phyloP scores from a whole-genome alignment of 805 yeast species.

The Candida methanosorbosa region DNA sequence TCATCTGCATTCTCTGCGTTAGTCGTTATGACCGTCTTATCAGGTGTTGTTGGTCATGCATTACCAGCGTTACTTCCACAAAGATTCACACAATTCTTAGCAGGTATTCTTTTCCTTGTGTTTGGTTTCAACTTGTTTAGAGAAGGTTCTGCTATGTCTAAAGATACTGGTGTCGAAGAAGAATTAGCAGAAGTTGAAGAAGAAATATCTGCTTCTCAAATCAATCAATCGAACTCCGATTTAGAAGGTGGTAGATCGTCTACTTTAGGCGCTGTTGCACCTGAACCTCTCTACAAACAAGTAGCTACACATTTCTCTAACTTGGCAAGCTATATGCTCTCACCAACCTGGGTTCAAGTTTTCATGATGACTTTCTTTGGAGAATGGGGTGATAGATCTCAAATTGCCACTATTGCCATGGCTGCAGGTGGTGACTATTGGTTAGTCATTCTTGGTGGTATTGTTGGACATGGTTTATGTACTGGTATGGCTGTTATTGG shows the following conservation, averaged over 20 bases:
- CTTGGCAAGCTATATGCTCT: slow-evolving; percentile 54
- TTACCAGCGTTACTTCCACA: slow-evolving; percentile 79
- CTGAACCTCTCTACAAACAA: slow-evolving; percentile 1
- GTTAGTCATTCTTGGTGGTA: slow-evolving; percentile 82
- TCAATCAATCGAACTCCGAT: slow-evolving; percentile 40
- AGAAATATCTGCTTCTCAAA: slow-evolving; percentile 63
- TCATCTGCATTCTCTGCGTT: slow-evolving; percentile 80
- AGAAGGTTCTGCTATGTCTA: slow-evolving; percentile 81
- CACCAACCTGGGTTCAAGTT: slow-evolving; percentile 91
- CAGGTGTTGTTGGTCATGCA: slow-evolving; percentile 88
- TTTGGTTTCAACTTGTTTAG: slow-evolving; percentile 69
- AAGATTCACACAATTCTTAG: slow-evolving; percentile 70
- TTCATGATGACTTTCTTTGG: slow-evolving; percentile 94
- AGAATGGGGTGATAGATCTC: slow-evolving; percentile 99
- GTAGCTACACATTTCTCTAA: slow-evolving; percentile 33
- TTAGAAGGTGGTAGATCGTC: slow-evolving; percentile 46
- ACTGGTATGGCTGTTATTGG: slow-evolving; percentile 89
- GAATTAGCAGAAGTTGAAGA: slow-evolving; percentile 96
- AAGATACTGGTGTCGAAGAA: slow-evolving; percentile 81
- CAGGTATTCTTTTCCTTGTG: slow-evolving; percentile 71
- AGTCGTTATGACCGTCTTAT: slow-evolving; percentile 82
- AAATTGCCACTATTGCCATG: slow-evolving; percentile 96
- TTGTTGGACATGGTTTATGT: slow-evolving; percentile 82
- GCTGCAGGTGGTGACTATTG: slow-evolving; percentile 94
- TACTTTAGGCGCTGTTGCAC: slow-evolving; percentile 3